Base-by-base conservation (phyloP, 2,329 filamentous ascomycete species). In the Fusarium ambrosium region DNA sequence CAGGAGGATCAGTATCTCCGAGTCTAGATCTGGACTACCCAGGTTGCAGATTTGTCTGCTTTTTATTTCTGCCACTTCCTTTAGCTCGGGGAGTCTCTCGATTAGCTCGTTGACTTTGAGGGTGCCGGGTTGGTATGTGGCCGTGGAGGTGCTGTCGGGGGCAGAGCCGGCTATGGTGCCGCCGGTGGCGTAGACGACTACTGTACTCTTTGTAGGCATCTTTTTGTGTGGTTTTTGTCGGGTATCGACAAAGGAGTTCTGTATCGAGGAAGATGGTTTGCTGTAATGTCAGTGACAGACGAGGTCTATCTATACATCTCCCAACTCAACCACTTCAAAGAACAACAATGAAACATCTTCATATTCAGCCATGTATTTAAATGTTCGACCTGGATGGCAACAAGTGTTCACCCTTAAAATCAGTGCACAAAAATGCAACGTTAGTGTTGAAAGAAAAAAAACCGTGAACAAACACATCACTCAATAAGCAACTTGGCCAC, bases 121-220 rank as follows among this genome's bases (percentile, higher is more conserved):
- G 24, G 8, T 5, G 24, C 58, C 58, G 14, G 58, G 14, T 6
- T 41, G 13, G 58, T 87, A 24, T 83, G 77, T 6, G 89, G 80
- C 71, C 87, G 85, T 0, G 88, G 88, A 0, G 89, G 85, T 83
- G 4, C 87, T 87, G 7, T 27, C 32, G 27, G 85, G 0, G 88
- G 88, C 0, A 89, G 85, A 83, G 4, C 87, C 87, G 5, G 89
- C 89, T 53, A 90, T 53, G 10, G 48, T 91, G 22, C 89, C 89
- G 18, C 88, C 88, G 7, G 86, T 89, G 3, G 85, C 85, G 71
- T 87, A 88, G 67, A 90, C 87, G 62, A 87, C 89, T 45, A 90
- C 81, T 76, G 88, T 89, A 4, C 87, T 87, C 1, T 60, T 60
- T 37, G 7, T 24, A n/a, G 56, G 3, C 58, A 60, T 60, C 4